Evolutionary conservation across 495 filamentous ascomycete species (phyloP).

Genomic region (Amphirosellinia nigrospora): DNA sequence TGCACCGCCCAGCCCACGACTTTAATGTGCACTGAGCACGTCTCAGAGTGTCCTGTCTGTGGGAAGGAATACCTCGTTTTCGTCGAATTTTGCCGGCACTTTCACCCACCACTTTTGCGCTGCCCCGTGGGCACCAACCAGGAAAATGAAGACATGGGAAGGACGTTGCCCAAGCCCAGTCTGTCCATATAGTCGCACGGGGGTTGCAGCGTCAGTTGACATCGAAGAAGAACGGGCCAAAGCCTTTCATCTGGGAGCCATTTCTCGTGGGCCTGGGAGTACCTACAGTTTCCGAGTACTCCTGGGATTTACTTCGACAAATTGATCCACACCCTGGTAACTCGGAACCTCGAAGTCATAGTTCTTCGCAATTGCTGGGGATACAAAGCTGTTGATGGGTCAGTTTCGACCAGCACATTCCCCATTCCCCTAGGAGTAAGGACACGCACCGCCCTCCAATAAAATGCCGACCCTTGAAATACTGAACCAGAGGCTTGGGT

Average conservation of each 20-base stretch:
- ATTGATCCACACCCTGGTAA: conserved; percentile 89
- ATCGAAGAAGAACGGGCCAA: not conserved
- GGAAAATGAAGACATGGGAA: conserved; percentile 49
- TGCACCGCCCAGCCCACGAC: conserved; percentile 32
- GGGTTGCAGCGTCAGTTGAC: conserved; percentile 52
- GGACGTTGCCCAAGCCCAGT: conserved; percentile 55
- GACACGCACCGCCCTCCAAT: conserved; percentile 72
- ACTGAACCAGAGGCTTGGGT: conserved; percentile 88
- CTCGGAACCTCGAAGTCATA: conserved; percentile 83
- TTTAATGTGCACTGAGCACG: conserved; percentile 60
- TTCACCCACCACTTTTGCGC: conserved; percentile 49
- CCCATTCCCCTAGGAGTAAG: conserved; percentile 5
- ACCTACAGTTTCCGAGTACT: conserved; percentile 61
- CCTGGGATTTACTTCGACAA: conserved; percentile 74
- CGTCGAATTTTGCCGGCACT: conserved; percentile 56
- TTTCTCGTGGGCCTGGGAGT: conserved; percentile 18
- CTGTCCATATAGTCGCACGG: conserved; percentile 57
- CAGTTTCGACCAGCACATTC: conserved; percentile 23
- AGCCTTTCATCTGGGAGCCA: not conserved
- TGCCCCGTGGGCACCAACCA: conserved; percentile 48
- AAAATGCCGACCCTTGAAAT: conserved; percentile 86
- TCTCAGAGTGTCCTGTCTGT: conserved; percentile 56
- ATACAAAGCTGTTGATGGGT: conserved; percentile 69
- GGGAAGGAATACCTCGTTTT: conserved; percentile 58
- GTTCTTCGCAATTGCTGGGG: conserved; percentile 78